Conservation (phyloP, 768 basidiomycete species). For the Grammothele lineata region DNA sequence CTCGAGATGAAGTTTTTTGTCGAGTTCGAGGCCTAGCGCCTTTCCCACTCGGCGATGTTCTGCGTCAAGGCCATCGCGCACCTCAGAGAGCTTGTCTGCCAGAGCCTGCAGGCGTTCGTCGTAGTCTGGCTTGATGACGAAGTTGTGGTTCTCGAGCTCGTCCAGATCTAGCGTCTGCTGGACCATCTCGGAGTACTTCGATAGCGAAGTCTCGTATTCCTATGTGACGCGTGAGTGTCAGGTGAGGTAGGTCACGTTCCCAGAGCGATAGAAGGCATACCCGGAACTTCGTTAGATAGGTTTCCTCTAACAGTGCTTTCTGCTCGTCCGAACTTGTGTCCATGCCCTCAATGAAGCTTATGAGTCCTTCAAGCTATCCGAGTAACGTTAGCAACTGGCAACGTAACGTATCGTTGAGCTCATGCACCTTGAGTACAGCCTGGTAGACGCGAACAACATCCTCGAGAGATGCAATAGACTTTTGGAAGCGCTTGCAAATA, state of each 20-base stretch:
- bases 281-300: slow-evolving; percentile 58
- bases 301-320: slow-evolving; percentile 57
- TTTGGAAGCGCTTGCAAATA: slow-evolving; percentile 88
- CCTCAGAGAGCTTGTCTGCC: slow-evolving; percentile 59
- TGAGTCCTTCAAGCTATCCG: slow-evolving; percentile 70
- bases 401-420: too few relatives aligned
- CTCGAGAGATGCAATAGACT: slow-evolving; percentile 77
- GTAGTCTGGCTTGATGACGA: slow-evolving; percentile 90
- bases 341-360: slow-evolving; percentile 54
- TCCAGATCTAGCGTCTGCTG: slow-evolving; percentile 92
- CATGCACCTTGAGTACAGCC: slow-evolving; percentile 71
- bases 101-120: slow-evolving; percentile 70
- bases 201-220: slow-evolving; percentile 59
- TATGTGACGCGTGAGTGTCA: slow-evolving; percentile 22
- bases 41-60: slow-evolving; percentile 70
- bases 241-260: background rate
- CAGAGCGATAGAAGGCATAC: slow-evolving; percentile 32
- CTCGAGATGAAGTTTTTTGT: slow-evolving; percentile 95
- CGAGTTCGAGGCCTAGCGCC: slow-evolving; percentile 76
- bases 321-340: slow-evolving; percentile 43
- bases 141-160: slow-evolving; percentile 80
- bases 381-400: too few relatives aligned
- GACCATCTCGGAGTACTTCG: slow-evolving; percentile 89
- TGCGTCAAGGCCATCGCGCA: slow-evolving; percentile 75
- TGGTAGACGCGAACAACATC: slow-evolving; percentile 97